These are phyloP conservation scores for Kalmanozyma brasiliensis DNA, from an alignment of 1,284 basidiomycete species.

Conservation along the genomic window DNA sequence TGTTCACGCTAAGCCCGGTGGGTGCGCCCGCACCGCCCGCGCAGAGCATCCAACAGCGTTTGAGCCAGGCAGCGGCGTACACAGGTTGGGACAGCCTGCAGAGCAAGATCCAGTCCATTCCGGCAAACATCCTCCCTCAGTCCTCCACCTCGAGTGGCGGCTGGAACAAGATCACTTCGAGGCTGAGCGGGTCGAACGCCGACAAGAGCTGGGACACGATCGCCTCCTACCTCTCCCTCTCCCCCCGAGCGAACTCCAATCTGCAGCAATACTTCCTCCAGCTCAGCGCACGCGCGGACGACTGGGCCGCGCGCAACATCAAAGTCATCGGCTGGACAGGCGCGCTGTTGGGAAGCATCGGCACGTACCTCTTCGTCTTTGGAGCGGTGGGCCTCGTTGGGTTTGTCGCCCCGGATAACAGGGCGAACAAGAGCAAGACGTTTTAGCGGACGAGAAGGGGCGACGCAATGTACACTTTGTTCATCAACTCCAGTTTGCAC, in stretches of 20 bases:
- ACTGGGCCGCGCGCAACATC: slow-evolving; percentile 26
- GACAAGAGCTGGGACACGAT: slow-evolving; percentile 10
- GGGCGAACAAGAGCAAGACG: slow-evolving; percentile 13
- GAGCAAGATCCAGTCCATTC: slow-evolving; percentile 9
- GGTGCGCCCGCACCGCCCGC: slow-evolving; percentile 40
- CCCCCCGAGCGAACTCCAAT: not conserved
- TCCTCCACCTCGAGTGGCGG: not conserved
- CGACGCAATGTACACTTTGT: not conserved
- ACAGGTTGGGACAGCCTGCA: slow-evolving; percentile 8
- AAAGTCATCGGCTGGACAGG: slow-evolving; percentile 42
- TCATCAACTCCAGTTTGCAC: too few relatives aligned
- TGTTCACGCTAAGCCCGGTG: slow-evolving; percentile 37
- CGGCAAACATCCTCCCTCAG: not conserved
- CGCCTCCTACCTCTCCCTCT: not conserved
- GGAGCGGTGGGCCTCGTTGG: slow-evolving; percentile 35
- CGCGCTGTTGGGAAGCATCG: slow-evolving; percentile 15
- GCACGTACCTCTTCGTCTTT: slow-evolving; percentile 35
- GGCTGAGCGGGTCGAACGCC: not conserved
- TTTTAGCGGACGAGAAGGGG: slow-evolving; percentile 19
- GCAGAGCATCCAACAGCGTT: not conserved
- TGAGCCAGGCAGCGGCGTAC: slow-evolving; percentile 18
- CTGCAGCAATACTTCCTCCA: slow-evolving; percentile 10
- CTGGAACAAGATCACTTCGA: slow-evolving; percentile 4
- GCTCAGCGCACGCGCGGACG: slow-evolving; percentile 16
- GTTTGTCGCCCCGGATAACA: slow-evolving; percentile 27